Evolutionary conservation across 225 moss, liverwort and hornwort species (phyloP), one percentile per base, ranked within the genome.

Genomic region (Neckera pumila): DNA sequence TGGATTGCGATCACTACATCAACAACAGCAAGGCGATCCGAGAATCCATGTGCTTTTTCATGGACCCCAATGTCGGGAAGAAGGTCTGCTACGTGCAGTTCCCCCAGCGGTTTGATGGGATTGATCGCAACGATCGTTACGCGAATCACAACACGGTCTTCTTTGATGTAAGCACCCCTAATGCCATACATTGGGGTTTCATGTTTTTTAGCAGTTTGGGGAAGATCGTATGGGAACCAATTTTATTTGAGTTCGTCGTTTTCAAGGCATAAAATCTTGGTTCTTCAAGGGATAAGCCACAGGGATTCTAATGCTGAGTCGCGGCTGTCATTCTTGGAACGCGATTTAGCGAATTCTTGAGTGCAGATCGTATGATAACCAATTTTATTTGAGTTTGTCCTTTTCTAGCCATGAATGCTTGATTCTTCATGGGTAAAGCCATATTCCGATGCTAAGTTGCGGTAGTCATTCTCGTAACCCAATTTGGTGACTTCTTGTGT

Each of bases 91-190:
- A 98, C 47, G 98, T 98, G 30, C 98, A 98, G 92, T 98, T 98
- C 53, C 98, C 98, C 3, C 98, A 98, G 86, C 93, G 98, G 58
- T 98, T 98, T 62, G 98, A 98, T 72, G 98, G 98, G 81, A 96
- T 98, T 14, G 98, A 98, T 80, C 95, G 98, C 89, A 96, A 96
- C 77, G 98, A 98, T 90, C 96, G 98, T 82, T 98, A 98, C 11
- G 98, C 98, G 26, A 98, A 98, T 75, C 98, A 98, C 92, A 98
- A 98, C 86, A 98, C 98, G 27, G 98, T 98, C 33, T 98, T 98
- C 85, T 98, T 98, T 26, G 98, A 98, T 66, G 96, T 96, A 92
- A 89, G 84, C 43, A 38, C 15, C 26, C 34, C 38, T 36, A 47
- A 34, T 49, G 40, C 40, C 25, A 17, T 82, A 36, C 20, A 49